Evolutionary conservation across 768 basidiomycete genomes (phyloP).

Genomic region (Pleurotus salmoneostramineus): DNA sequence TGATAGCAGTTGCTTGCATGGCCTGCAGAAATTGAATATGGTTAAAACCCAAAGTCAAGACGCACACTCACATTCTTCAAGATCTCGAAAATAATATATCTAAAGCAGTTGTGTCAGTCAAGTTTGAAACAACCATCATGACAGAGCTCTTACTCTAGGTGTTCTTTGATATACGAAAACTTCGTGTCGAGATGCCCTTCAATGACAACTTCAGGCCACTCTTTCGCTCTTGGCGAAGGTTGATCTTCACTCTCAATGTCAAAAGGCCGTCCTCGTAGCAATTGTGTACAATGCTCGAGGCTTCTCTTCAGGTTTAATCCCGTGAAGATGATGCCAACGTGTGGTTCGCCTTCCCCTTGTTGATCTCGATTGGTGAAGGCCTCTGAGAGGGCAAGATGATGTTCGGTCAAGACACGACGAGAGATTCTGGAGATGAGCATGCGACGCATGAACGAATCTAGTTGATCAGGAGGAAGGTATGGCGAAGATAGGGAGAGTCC

Average conservation of each 20-base stretch:
- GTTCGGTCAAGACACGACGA: constrained; percentile 83
- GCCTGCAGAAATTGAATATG: constrained; percentile 39
- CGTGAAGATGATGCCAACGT: constrained; percentile 86
- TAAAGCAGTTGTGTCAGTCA: constrained; percentile 19
- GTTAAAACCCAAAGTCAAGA: neutral
- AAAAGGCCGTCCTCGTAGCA: constrained; percentile 48
- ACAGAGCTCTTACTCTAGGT: constrained; percentile 63
- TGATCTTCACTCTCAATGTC: constrained; percentile 36
- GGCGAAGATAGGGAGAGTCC: constrained; percentile 84
- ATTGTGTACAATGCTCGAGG: constrained; percentile 61
- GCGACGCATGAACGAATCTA: constrained; percentile 85
- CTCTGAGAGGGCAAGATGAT: constrained; percentile 80
- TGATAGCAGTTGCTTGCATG: constrained; percentile 61
- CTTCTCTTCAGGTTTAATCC: constrained; percentile 65
- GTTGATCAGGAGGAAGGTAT: constrained; percentile 68
- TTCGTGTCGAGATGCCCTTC: constrained; percentile 69
- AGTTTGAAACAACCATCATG: neutral
- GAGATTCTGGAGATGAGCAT: constrained; percentile 93
- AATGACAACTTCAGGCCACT: constrained; percentile 60
- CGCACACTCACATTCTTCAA: constrained; percentile 72
- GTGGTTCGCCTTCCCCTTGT: constrained; percentile 39
- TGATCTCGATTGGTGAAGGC: constrained; percentile 36
- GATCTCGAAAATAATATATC: constrained; percentile 87
- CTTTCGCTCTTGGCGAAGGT: constrained; percentile 17
- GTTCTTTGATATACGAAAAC: constrained; percentile 85